A percentile compares a stretch with the other conserved stretches of the same genome.
These are phyloP conservation scores for Botrytis byssoidea DNA, from an alignment of 2,329 filamentous ascomycete genomes.

Conservation along the genomic window DNA sequence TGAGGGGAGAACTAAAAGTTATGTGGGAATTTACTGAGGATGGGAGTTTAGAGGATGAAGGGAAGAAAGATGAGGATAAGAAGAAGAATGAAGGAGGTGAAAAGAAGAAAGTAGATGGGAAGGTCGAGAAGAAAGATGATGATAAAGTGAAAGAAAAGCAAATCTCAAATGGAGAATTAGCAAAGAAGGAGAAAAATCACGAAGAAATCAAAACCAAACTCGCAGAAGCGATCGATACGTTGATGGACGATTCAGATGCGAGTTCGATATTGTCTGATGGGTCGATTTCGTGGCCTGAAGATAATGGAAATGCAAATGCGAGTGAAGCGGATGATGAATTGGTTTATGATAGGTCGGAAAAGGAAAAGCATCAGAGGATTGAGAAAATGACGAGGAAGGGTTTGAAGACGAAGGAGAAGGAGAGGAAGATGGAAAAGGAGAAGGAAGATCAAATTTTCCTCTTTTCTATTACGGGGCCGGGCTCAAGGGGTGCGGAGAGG, in stretches of 20 bases:
- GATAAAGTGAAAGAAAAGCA: slow-evolving; percentile 18
- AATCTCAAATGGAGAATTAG: not conserved
- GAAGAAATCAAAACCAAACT: slow-evolving; percentile 20
- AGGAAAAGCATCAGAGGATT: not conserved
- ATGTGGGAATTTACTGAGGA: slow-evolving; percentile 86
- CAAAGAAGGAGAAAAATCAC: slow-evolving; percentile 18
- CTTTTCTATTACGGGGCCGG: slow-evolving; percentile 27
- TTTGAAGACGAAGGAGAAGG: slow-evolving; percentile 7
- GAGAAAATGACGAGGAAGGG: not conserved
- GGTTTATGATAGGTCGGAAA: not conserved
- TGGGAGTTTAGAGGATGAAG: slow-evolving; percentile 49
- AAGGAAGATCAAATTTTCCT: slow-evolving; percentile 33
- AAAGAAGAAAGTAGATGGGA: slow-evolving; percentile 20
- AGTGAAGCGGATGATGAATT: slow-evolving; percentile 12
- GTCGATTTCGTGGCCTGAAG: slow-evolving; percentile 7
- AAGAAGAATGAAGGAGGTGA: not conserved
- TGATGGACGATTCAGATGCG: not conserved
- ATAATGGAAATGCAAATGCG: not conserved
- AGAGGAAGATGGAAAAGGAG: slow-evolving; percentile 18
- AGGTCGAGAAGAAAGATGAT: slow-evolving; percentile 25
- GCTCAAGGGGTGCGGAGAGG: not conserved
- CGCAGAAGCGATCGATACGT: not conserved
- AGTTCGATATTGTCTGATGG: slow-evolving; percentile 6
- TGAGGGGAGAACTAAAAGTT: slow-evolving; percentile 62
- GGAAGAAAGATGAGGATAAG: slow-evolving; percentile 23